Conservation (phyloP, 176 grass and related monocot species). For the Aegilops sharonensis region DNA sequence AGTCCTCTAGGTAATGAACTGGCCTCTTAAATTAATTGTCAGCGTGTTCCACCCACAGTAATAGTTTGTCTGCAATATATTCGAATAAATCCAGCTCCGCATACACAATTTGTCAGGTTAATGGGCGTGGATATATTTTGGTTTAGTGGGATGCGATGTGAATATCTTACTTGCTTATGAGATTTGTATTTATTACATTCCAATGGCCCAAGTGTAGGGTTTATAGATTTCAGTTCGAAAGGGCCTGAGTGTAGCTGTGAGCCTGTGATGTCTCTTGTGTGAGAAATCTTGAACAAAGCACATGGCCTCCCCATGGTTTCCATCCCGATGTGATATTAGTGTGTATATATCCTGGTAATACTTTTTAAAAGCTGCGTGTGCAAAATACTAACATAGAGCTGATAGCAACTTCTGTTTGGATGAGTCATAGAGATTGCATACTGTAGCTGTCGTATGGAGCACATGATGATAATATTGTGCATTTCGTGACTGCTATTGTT, state of each 20-base stretch:
- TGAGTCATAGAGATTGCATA: neutral
- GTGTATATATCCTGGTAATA: neutral
- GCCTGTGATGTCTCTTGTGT: neutral
- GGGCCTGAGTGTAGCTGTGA: neutral
- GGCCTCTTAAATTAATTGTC: neutral
- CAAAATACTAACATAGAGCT: neutral
- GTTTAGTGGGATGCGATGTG: neutral
- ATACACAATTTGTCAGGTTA: neutral
- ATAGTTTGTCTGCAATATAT: neutral
- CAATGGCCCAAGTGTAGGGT: neutral
- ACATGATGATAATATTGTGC: neutral
- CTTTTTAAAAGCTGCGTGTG: neutral
- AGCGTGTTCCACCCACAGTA: neutral
- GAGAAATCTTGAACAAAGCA: neutral
- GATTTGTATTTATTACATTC: conserved; percentile 18
- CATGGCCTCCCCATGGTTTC: neutral
- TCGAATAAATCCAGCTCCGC: neutral
- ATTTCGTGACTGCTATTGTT: neutral
- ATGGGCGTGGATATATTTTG: neutral
- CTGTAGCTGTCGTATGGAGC: neutral
- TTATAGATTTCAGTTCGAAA: neutral
- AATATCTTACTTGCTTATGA: neutral
- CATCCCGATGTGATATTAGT: neutral
- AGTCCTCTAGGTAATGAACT: conserved; percentile 39
- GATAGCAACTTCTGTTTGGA: neutral